These are phyloP conservation scores for Ceriops zippeliana DNA, from an alignment of 345 rosid species.

Conservation along the genomic window DNA sequence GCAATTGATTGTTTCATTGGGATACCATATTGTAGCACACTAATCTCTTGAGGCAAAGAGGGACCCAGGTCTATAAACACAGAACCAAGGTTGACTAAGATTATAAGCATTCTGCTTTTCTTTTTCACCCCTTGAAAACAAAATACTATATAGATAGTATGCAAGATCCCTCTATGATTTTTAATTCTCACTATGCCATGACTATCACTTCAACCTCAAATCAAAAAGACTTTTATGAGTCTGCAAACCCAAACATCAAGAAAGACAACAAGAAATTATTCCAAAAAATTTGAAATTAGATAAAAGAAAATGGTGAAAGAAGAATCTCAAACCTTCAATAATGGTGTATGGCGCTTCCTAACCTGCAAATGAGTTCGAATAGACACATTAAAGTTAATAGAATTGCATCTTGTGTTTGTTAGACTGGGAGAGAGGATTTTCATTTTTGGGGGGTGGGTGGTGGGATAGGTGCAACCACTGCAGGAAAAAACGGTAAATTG, in stretches of 20 bases:
- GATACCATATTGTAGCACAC: too few species aligned
- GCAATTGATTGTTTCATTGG: not conserved
- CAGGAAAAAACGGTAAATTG: too few species aligned
- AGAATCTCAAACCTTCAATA: constrained; percentile 23
- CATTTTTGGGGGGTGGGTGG: too few species aligned
- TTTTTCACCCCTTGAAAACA: too few species aligned
- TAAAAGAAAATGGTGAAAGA: constrained; percentile 1
- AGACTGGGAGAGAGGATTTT: not conserved
- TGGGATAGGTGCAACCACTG: too few species aligned
- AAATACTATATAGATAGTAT: too few species aligned
- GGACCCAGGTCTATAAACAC: not conserved
- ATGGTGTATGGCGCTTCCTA: constrained; percentile 27
- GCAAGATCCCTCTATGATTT: too few species aligned
- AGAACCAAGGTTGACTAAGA: not conserved
- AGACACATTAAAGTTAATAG: not conserved
- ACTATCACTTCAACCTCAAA: too few species aligned
- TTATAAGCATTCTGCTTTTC: not conserved
- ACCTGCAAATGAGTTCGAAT: constrained; percentile 21
- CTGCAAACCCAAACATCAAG: not conserved
- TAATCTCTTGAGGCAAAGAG: not conserved
- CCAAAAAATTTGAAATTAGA: not conserved
- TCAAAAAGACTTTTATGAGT: not conserved
- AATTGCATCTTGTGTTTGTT: not conserved
- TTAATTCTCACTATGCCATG: too few species aligned
- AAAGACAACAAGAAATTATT: not conserved